Conservation (phyloP, 2,329 filamentous ascomycete species). For the Cordyceps cateniannulata region DNA sequence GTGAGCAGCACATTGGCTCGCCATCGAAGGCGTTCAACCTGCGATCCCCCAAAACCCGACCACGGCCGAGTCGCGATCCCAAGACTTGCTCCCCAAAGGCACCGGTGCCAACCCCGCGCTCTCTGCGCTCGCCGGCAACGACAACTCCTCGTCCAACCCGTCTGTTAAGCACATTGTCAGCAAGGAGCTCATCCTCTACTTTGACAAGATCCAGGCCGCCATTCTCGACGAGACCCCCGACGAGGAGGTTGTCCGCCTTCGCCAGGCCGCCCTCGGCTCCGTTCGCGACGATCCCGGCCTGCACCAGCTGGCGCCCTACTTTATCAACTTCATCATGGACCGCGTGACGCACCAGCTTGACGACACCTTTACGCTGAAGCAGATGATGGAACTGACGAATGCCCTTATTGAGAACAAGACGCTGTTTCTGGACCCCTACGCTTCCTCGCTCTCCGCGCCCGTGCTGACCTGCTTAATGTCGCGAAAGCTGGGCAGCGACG, state of each 20-base stretch:
- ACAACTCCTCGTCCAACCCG: conserved; percentile 78
- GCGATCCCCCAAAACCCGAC: conserved; percentile 96
- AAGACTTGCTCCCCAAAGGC: conserved; percentile 85
- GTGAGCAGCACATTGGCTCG: conserved; percentile 80
- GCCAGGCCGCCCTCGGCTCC: conserved; percentile 77
- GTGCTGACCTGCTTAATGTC: conserved; percentile 83
- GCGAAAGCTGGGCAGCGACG: conserved; percentile 63
- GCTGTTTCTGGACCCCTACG: conserved; percentile 63
- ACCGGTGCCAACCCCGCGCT: conserved; percentile 80
- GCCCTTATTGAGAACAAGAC: conserved; percentile 78
- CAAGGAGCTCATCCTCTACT: conserved; percentile 93
- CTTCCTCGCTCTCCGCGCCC: conserved; percentile 66
- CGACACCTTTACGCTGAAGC: conserved; percentile 78
- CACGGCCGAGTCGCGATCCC: conserved; percentile 71
- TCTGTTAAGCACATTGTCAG: conserved; percentile 93
- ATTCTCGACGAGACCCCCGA: conserved; percentile 84
- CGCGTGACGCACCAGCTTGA: conserved; percentile 93
- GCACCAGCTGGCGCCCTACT: conserved; percentile 93
- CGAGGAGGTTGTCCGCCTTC: conserved; percentile 63
- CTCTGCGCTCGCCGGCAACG: conserved; percentile 72
- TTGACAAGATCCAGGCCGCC: conserved; percentile 87
- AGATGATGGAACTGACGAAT: conserved; percentile 86
- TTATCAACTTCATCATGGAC: conserved; percentile 90
- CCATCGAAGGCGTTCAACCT: conserved; percentile 94
- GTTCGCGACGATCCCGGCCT: conserved; percentile 84